phyloP scores from a whole-genome alignment of 495 filamentous ascomycete genomes.

The Aspergillus nanangensis region DNA sequence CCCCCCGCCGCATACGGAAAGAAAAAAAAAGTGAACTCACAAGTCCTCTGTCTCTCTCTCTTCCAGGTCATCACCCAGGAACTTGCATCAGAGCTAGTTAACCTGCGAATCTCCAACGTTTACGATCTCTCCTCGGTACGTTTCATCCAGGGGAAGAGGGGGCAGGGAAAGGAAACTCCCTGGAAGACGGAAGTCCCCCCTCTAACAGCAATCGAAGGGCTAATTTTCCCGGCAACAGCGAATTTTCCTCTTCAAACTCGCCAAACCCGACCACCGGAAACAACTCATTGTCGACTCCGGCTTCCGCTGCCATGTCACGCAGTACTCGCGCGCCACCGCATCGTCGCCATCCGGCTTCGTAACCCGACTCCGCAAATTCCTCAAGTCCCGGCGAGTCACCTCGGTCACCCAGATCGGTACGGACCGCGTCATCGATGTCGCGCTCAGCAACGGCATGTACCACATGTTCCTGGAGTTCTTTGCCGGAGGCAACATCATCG shows the following conservation, averaged over 20 bases:
- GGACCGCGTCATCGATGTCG: conserved; percentile 86
- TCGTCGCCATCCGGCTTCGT: conserved; percentile 81
- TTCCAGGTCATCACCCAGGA: conserved; percentile 85
- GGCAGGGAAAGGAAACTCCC: too few species aligned
- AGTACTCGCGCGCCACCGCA: conserved; percentile 80
- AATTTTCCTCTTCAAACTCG: conserved; percentile 90
- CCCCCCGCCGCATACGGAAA: neutral
- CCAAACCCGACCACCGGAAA: conserved; percentile 79
- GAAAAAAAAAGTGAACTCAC: conserved; percentile 5
- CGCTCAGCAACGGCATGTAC: conserved; percentile 88
- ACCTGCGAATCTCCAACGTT: conserved; percentile 82
- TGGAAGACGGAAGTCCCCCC: too few species aligned
- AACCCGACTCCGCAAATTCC: conserved; percentile 72
- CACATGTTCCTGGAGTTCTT: conserved; percentile 92
- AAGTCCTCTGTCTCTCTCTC: too few species aligned
- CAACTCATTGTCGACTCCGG: conserved; percentile 91
- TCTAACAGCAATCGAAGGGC: too few species aligned
- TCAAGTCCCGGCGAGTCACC: conserved; percentile 83
- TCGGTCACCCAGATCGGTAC: conserved; percentile 81
- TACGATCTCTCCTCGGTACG: conserved; percentile 84
- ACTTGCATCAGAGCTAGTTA: conserved; percentile 68
- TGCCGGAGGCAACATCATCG: conserved; percentile 88
- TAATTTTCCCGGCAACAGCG: conserved; percentile 38
- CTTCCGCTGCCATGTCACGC: conserved; percentile 91
- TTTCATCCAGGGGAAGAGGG: too few species aligned